These are phyloP conservation scores for Ceratorhiza oryzae-sativae DNA, from an alignment of 1,284 basidiomycete species.

Conservation along the genomic window DNA sequence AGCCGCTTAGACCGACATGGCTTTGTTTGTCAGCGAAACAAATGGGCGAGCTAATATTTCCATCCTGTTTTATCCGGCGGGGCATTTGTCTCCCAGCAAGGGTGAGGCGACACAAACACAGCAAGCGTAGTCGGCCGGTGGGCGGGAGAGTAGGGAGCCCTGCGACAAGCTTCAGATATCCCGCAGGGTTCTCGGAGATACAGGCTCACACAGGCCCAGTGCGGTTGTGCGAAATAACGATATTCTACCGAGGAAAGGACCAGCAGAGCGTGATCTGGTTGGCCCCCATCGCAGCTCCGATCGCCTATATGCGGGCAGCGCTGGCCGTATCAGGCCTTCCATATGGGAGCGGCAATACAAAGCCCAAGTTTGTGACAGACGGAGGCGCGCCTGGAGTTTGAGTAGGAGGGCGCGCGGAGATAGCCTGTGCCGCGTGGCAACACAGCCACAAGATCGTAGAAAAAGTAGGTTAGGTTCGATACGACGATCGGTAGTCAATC, in stretches of 20 bases:
- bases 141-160: slow-evolving; percentile 8
- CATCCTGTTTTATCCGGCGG: neutral
- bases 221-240: slow-evolving; percentile 35
- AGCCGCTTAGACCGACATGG: neutral
- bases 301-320: neutral
- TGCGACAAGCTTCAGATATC: slow-evolving; percentile 35
- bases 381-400: neutral
- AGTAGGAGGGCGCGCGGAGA: neutral
- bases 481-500: slow-evolving; percentile 33
- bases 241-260: slow-evolving; percentile 35
- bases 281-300: slow-evolving; percentile 8
- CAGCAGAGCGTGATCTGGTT: neutral
- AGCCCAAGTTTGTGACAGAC: neutral
- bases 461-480: slow-evolving; percentile 37
- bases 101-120: slow-evolving; percentile 14
- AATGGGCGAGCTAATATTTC: neutral
- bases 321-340: neutral
- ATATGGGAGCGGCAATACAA: neutral
- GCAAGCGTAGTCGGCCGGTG: neutral
- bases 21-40: slow-evolving; percentile 9
- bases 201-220: slow-evolving; percentile 16
- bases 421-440: slow-evolving; percentile 16
- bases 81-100: slow-evolving; percentile 12
- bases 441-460: slow-evolving; percentile 31
- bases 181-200: slow-evolving; percentile 37